Evolutionary conservation across 257 asterid species (phyloP), one percentile per base, ranked within the genome.

Genomic region (Galeopsis tetrahit): DNA sequence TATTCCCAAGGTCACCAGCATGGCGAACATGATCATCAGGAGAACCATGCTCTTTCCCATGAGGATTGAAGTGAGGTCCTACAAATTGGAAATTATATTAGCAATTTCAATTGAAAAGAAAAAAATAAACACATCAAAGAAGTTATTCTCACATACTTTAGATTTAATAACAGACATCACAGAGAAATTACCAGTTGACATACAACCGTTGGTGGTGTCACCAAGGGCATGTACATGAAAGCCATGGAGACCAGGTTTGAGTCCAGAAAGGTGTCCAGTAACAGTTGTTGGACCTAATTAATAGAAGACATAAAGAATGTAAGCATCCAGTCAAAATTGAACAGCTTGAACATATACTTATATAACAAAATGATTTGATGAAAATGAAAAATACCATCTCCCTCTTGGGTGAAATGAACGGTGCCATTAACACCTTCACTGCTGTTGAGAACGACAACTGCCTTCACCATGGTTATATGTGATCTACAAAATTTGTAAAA

Each of bases 1-100:
- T 70, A 75, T 95, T 95, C 21, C 99, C 99, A 76, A 95, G 99
- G 88, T 95, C 98, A 85, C 98, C 99, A 63, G 99, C 99, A 83
- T 95, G 99, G 63, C 98, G 98, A 76, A n/a, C 38, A 77, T 87
- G 94, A 70, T 95, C 99, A 15, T 75, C 87, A 52, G 99, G 98
- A 76, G 98, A 86, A 78, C 99, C 99, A 57, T 95, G 98, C 61
- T 83, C 93, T 73, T 91, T 88, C 55, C 86, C 85, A 84, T 69
- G 83, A 58, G 99, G 99, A 78, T 95, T 92, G 78, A 79, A 95
- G 82, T 95, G 99, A 57, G 97, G 97, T 56, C 99, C 99, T 94
- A 78, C 77, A 84, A 0, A 70, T 69, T 17, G 15, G 59, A 28
- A n/a, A n/a, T 31, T 17, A 57, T 17, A 75, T 56, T 46, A 51